Evolutionary conservation across 176 grass and related monocot genomes (phyloP), one percentile per base, ranked within the genome.

Genomic region (Zizania latifolia): DNA sequence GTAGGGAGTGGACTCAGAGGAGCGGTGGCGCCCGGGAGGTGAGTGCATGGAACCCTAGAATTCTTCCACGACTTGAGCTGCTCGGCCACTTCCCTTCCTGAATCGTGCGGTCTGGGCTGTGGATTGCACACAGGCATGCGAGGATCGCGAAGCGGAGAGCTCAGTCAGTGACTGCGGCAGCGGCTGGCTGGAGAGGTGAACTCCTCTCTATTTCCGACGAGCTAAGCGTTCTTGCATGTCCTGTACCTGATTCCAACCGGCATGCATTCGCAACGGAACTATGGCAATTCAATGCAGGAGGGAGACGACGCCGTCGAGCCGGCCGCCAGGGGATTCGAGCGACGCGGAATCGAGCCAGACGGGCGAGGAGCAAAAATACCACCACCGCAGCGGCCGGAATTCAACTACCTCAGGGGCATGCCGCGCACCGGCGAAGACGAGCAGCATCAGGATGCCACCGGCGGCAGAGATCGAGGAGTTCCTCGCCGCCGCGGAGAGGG

Each of bases 401-500:
- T 35, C 64, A 3, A 0, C 32, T 14, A 21, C 46, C 17, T 27
- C 35, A 6, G 35, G 33, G 54, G 26, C 60, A 58, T 24, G 41
- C 4, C 26, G 10, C 26, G 6, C 38, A 40, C 24, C 54, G 5
- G 3, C 11, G 11, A 33, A 43, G 45, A 50, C 6, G 45, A n/a
- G 2, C 16, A 19, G 30, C 44, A 10, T n/a, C 45, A 87, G 55
- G 59, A 82, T 58, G 75, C 92, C 89, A n/a, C 64, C 46, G 12
- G 62, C 63, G 62, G 75, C 15, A 24, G 89, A 96, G 80, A 84
- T 96, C 51, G 92, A 96, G 16, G 68, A 79, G 24, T 96, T 96
- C 86, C 92, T 96, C 63, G 41, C 44, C 32, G 83, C 83, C 34
- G 80, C 77, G 5, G 89, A 96, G 77, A 88, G 72, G 71, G 83